Base-by-base conservation (phyloP, 305 asterid species). In the Lippia alba region DNA sequence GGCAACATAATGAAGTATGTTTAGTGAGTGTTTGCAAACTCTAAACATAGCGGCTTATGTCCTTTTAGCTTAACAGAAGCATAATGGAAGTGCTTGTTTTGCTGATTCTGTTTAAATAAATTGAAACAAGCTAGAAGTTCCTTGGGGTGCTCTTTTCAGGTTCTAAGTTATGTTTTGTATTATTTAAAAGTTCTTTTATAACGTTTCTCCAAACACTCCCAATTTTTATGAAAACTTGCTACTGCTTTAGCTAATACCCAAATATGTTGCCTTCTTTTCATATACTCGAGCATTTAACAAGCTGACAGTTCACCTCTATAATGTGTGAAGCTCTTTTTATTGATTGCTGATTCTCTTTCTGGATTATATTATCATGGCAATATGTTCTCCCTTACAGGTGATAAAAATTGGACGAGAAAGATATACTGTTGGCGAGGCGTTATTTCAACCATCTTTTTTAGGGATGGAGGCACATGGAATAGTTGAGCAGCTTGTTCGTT, bases 401-500 rank as follows among this genome's bases (percentile, higher is more conserved):
- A 87, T 94, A 32, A 88, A 67, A 81, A 83, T 94, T 75, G 97
- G 97, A 80, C 87, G 74, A 80, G 98, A 90, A 76, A 87, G 86
- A 83, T 91, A 83, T 71, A 84, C 83, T 20, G 86, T 90, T 73
- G 99, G 99, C 45, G 98, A 94, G 84, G 96, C 99, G 53, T 77
- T 94, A 66, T 94, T 94, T 80, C 89, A 91, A 72, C 98, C 99
- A 60, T 81, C 92, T 17, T 86, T 94, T 51, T 78, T 91, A 80
- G 92, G 91, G 65, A 74, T 86, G 19, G 98, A 91, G 72, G 80
- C 94, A 19, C 96, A 91, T 78, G 98, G 99, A 56, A 84, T 91
- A 64, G 96, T 94, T 67, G 99, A 94, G 85, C 99, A 94, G 84
- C 99, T 94, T 69, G 97, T 91, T 77, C 95, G 84, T 68, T 87